These are phyloP conservation scores for Mortierella sp. DNA, from an alignment of 371 early-diverging fungal species.

Conservation along the genomic window DNA sequence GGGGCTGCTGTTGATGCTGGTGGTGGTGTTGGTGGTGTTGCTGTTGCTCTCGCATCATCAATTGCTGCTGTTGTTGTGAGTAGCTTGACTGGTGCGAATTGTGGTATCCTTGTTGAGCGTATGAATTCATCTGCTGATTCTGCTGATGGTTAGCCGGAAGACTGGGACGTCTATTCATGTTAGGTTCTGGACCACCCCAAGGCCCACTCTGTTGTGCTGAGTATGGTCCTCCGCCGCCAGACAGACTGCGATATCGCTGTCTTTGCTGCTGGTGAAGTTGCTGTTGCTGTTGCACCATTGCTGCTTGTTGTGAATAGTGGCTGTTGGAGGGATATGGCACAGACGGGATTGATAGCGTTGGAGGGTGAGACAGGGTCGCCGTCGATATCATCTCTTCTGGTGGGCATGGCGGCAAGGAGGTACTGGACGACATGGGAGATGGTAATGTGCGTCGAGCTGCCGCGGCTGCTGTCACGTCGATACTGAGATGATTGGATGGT, in stretches of 20 bases:
- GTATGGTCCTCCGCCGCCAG: constrained; percentile 17
- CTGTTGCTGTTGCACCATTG: constrained; percentile 7
- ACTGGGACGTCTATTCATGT: constrained; percentile 32
- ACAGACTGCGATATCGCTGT: constrained; percentile 37
- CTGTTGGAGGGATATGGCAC: constrained; percentile 35
- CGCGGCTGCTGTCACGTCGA: constrained; percentile 26
- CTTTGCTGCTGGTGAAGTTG: constrained; percentile 14
- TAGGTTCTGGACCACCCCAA: constrained; percentile 27
- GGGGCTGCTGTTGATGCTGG: constrained; percentile 28
- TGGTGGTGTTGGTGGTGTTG: constrained; percentile 9
- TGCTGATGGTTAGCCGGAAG: constrained; percentile 34
- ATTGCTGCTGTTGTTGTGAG: constrained; percentile 23
- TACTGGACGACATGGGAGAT: constrained; percentile 44
- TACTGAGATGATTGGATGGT: constrained; percentile 32
- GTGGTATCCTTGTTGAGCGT: constrained; percentile 18
- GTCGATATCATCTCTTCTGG: constrained; percentile 45
- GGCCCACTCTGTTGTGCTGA: constrained; percentile 7
- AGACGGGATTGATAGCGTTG: constrained; percentile 38
- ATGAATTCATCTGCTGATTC: constrained; percentile 18
- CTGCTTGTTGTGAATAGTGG: constrained; percentile 27
- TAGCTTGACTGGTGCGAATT: constrained; percentile 23
- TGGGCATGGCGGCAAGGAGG: constrained; percentile 29
- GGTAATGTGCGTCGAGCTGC: constrained; percentile 32
- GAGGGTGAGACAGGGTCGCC: constrained; percentile 46
- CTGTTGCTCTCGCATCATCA: constrained; percentile 8